phyloP scores from a whole-genome alignment of 768 basidiomycete genomes.

The Lactarius hengduanensis region DNA sequence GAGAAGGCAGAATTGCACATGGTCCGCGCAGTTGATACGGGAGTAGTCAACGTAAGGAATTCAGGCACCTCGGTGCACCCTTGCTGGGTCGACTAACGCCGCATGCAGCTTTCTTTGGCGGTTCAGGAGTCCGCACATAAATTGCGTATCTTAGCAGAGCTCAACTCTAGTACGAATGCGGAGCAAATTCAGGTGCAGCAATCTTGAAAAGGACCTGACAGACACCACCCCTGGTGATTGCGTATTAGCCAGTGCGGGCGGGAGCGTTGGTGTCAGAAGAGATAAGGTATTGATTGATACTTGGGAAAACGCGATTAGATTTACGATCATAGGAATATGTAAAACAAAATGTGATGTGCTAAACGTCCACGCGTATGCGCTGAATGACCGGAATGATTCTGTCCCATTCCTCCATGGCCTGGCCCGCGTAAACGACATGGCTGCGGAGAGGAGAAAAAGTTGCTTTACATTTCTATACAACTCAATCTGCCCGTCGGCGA shows the following conservation, averaged over 20 bases:
- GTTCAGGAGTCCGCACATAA: constrained; percentile 82
- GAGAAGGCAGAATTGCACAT: constrained; percentile 70
- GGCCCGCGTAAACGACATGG: constrained; percentile 16
- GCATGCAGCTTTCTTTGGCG: constrained; percentile 61
- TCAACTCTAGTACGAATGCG: constrained; percentile 26
- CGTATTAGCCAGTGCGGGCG: no score
- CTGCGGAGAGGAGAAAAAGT: constrained; percentile 1
- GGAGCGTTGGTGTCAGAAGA: not conserved
- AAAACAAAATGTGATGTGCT: constrained; percentile 32
- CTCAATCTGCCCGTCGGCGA: constrained; percentile 94
- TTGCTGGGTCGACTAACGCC: constrained; percentile 1
- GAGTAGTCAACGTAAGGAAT: constrained; percentile 66
- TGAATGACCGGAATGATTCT: constrained; percentile 90
- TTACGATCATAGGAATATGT: constrained; percentile 25
- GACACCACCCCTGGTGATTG: not conserved
- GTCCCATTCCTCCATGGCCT: constrained; percentile 99
- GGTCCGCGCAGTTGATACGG: constrained; percentile 79
- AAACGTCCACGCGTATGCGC: constrained; percentile 91
- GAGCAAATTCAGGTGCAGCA: constrained; percentile 22
- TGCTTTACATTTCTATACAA: constrained; percentile 82
- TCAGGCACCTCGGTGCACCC: not conserved
- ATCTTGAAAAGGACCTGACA: not conserved
- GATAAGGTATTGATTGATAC: not conserved
- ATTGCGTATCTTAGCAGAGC: constrained; percentile 35
- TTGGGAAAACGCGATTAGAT: constrained; percentile 19